Evolutionary conservation across 257 asterid species (phyloP), one percentile per base, ranked within the genome.

Genomic region (Salvia rosmarinus): DNA sequence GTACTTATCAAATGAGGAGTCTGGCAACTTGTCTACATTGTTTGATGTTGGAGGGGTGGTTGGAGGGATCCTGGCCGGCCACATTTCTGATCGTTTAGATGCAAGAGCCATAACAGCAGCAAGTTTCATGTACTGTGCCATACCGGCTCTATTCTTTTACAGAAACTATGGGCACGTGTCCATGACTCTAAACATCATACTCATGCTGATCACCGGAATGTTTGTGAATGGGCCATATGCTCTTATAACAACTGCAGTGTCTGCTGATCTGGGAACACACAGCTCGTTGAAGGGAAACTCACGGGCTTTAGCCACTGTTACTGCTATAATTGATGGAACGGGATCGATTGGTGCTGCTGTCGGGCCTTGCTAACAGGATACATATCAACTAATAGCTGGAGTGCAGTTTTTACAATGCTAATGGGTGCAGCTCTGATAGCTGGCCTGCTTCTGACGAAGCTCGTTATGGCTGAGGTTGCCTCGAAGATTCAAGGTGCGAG

Each of bases 341-440:
- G 99, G 99, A 25, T 95, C 99, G 1, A 87, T 95, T 4, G 99
- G 99, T 20, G 99, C 99, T 14, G 99, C 99, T 11, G 54, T 95
- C 4, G 99, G 99, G 47, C 99, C 98, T 60, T 95, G 80, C 67
- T 95, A 12, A 95, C 99, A 0, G 98, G 99, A 6, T 95, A 95
- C 63, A 87, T 95, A 57, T 95, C 99, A 13, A 81, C 94, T 61
- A 70, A 64, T 67, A 95, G 99, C 80, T 95, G 99, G 99, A 85
- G 81, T 61, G 95, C 85, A 0, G 99, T 95, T 7, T 95, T 95
- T 25, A 84, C 85, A 37, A 95, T 95, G 99, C 86, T 95, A 5
- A 95, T 95, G 97, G 92, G 80, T 17, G 86, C 98, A 4, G 97
- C 98, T 23, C 77, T 91, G 8, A 28, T 92, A 16, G 93, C 99